Base-by-base conservation (phyloP, 768 basidiomycete species). In the Leccinum olivaceopallidum region DNA sequence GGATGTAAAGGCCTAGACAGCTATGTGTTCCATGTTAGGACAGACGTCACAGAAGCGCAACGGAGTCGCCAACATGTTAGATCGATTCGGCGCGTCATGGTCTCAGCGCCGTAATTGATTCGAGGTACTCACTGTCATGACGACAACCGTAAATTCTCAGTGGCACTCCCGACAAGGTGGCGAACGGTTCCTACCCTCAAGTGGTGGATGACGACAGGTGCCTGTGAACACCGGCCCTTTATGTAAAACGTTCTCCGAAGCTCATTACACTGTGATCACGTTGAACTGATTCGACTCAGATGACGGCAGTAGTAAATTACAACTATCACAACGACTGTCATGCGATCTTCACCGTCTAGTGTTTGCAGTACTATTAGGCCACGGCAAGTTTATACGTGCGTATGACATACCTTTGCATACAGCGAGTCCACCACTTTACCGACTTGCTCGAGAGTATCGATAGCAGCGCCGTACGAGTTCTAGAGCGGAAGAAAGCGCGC, bases 361-460 rank as follows among this genome's bases (percentile, higher is more conserved):
- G 54, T 48, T 58, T 22, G 60, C 28, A 13, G 18, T 24, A 51
- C 56, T 18, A 59, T 52, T 3, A 48, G 9, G 20, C 2, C 12
- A 37, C 6, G 6, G 57, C 5, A 30, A 53, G 30, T 36, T 10
- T 3, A 47, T 8, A 30, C 10, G 36, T 28, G 20, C 4, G 14
- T 6, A 22, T 3, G 53, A 50, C 72, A 18, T 60, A 82, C 87
- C 85, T 97, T 96, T 14, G 90, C 92, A 69, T 96, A 97, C 60
- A 97, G 73, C 56, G 90, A 89, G 65, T 94, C 91, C 6, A 99
- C 95, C n/a, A 98, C 94, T 67, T 95, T 94, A 47, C 89, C 86
- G 0, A 97, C 89, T 69, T 98, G 89, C 69, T 86, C 91, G 60
- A 98, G 79, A 12, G 95, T 97, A 54, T 92, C 85, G 60, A 98